A percentile compares a stretch with the other conserved stretches of the same genome.
Evolutionary conservation across 139 green algal species (phyloP).

Genomic region (Mesostigma viride): DNA sequence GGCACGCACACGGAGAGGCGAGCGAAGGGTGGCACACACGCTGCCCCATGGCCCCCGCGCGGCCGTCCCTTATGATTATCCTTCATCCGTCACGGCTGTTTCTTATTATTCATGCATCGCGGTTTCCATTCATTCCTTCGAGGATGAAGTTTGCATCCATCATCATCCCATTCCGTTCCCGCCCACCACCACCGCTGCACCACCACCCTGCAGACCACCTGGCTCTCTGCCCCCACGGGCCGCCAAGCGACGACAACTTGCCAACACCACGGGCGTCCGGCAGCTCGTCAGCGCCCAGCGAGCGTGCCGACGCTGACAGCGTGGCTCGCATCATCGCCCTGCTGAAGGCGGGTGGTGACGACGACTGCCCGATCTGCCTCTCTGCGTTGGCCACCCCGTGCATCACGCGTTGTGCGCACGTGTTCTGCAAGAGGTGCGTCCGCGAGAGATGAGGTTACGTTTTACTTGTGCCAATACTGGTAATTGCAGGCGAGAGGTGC

Average conservation of each 20-base stretch:
- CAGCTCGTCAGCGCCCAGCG: too few species aligned
- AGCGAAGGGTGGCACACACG: too few species aligned
- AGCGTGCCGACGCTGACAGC: too few species aligned
- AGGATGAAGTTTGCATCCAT: too few species aligned
- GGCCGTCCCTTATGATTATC: too few species aligned
- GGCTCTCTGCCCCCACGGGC: not conserved
- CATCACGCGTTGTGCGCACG: conserved; percentile 47
- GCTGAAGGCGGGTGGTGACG: conserved; percentile 7
- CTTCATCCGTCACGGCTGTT: too few species aligned
- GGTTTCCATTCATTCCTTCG: too few species aligned
- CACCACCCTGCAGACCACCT: not conserved
- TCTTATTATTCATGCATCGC: too few species aligned
- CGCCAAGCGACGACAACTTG: not conserved
- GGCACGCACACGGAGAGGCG: too few species aligned
- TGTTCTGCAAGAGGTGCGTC: conserved; percentile 62
- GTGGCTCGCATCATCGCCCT: conserved; percentile 4
- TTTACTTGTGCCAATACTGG: conserved; percentile 39
- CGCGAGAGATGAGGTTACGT: not conserved
- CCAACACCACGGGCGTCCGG: conserved; percentile 12
- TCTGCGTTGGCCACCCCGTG: not conserved
- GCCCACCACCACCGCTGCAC: not conserved
- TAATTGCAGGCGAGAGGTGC: not conserved
- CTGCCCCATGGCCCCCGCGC: too few species aligned
- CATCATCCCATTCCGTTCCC: not conserved
- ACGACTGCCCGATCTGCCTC: conserved; percentile 30